phyloP scores from a whole-genome alignment of 2,329 filamentous ascomycete genomes.

The Pseudofabraea citricarpa region DNA sequence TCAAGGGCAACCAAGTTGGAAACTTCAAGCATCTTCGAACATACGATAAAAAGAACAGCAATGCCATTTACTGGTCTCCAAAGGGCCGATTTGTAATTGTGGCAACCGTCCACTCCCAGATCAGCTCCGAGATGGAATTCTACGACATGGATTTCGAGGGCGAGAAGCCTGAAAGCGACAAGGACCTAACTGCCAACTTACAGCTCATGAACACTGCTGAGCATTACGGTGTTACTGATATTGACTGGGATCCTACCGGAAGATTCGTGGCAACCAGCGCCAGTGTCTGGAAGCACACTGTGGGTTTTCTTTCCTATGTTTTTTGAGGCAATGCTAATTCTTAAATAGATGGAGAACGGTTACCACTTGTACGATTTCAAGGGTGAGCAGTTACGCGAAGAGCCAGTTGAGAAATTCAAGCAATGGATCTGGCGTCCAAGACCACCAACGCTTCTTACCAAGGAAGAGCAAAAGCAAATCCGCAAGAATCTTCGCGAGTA shows the following conservation, averaged over 20 bases:
- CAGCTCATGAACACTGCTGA: conserved; percentile 91
- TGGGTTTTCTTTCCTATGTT: conserved; percentile 45
- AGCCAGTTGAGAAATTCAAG: conserved; percentile 95
- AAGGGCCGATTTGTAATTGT: conserved; percentile 93
- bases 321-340: conserved; percentile 18
- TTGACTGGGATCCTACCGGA: conserved; percentile 97
- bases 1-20: conserved; percentile 73
- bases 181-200: conserved; percentile 90
- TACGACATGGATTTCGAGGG: conserved; percentile 98
- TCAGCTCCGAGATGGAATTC: conserved; percentile 95
- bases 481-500: conserved; percentile 99
- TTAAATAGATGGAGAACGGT: conserved; percentile 87
- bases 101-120: conserved; percentile 85
- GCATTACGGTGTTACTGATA: conserved; percentile 95
- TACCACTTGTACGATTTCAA: conserved; percentile 98
- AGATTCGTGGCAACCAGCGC: conserved; percentile 92
- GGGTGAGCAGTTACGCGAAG: conserved; percentile 82
- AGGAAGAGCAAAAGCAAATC: conserved; percentile 96
- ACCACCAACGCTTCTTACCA: conserved; percentile 82
- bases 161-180: conserved; percentile 87
- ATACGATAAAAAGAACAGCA: conserved; percentile 98
- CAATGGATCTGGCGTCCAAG: conserved; percentile 94
- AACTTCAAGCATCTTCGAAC: conserved; percentile 97
- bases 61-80: conserved; percentile 98
- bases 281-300: conserved; percentile 90